These are phyloP conservation scores for Hypocrella siamensis DNA, from an alignment of 2,329 filamentous ascomycete genomes.

Conservation along the genomic window DNA sequence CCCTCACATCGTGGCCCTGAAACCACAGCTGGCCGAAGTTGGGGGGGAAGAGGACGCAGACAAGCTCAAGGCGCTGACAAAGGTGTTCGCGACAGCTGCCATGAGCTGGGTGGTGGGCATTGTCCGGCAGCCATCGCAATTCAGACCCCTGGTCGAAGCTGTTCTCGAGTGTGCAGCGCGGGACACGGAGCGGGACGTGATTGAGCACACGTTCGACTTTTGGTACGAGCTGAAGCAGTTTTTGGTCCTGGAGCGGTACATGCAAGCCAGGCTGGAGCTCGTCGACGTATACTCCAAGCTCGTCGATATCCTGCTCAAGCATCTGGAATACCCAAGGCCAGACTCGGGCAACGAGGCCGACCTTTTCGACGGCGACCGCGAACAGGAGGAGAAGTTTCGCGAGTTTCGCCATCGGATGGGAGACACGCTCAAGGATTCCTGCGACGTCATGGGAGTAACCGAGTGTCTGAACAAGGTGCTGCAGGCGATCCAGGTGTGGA, in stretches of 20 bases:
- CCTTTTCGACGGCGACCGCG: conserved; percentile 87
- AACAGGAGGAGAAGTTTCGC: conserved; percentile 91
- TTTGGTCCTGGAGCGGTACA: conserved; percentile 78
- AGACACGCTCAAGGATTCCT: conserved; percentile 92
- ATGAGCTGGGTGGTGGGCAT: conserved; percentile 91
- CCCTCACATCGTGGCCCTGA: conserved; percentile 61
- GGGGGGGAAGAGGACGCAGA: conserved; percentile 74
- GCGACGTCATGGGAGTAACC: conserved; percentile 86
- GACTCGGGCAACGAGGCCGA: conserved; percentile 63
- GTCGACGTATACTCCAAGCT: conserved; percentile 75
- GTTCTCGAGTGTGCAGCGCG: conserved; percentile 82
- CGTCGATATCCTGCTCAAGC: conserved; percentile 83
- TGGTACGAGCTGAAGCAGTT: conserved; percentile 99
- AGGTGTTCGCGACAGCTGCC: conserved; percentile 82
- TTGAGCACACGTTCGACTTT: conserved; percentile 88
- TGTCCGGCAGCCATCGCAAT: conserved; percentile 66
- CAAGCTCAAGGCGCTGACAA: conserved; percentile 72
- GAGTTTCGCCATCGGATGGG: conserved; percentile 96
- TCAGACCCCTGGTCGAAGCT: conserved; percentile 72
- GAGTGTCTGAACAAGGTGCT: conserved; percentile 86
- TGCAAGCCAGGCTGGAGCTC: conserved; percentile 60
- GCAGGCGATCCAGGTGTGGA: conserved; percentile 75
- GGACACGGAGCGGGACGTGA: conserved; percentile 79
- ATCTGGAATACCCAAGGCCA: conserved; percentile 72
- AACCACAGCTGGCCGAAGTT: conserved; percentile 58